Percentiles rank a stretch among this genome's conserved stretches.
These are phyloP conservation scores for Thermomucor indicae-seudaticae DNA, from an alignment of 371 early-diverging fungal genomes.

Conservation along the genomic window DNA sequence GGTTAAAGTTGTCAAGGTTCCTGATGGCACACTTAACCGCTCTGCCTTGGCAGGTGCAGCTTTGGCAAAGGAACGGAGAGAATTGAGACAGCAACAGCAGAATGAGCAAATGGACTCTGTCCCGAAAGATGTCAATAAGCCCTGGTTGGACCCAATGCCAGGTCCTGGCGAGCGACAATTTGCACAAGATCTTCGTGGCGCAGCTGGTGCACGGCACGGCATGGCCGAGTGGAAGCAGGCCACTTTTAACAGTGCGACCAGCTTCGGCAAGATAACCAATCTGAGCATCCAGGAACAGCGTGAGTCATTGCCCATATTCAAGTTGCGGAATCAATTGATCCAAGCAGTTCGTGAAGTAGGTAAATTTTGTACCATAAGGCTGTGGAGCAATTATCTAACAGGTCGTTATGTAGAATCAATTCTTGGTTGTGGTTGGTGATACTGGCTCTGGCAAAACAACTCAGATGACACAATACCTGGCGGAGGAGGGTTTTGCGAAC, in stretches of 20 bases:
- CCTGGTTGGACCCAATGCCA: constrained; percentile 96
- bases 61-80: constrained; percentile 91
- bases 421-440: constrained; percentile 93
- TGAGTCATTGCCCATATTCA: constrained; percentile 85
- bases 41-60: constrained; percentile 92
- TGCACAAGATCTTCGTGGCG: constrained; percentile 82
- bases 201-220: constrained; percentile 53
- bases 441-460: constrained; percentile 99
- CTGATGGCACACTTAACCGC: constrained; percentile 94
- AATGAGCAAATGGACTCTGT: constrained; percentile 87
- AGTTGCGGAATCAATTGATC: constrained; percentile 74
- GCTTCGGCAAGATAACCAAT: constrained; percentile 88
- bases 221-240: constrained; percentile 94
- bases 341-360: constrained; percentile 72
- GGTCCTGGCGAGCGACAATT: constrained; percentile 82
- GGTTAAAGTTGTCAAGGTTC: constrained; percentile 95
- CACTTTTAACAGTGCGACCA: constrained; percentile 83
- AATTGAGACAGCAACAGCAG: constrained; percentile 81
- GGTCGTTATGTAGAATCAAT: constrained; percentile 61
- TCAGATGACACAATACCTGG: constrained; percentile 98
- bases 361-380: not conserved
- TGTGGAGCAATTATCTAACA: not conserved
- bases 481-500: constrained; percentile 87
- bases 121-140: constrained; percentile 82
- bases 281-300: constrained; percentile 91